These are phyloP conservation scores for Wickerhamiella azymoides DNA, from an alignment of 805 yeast genomes.

Conservation along the genomic window DNA sequence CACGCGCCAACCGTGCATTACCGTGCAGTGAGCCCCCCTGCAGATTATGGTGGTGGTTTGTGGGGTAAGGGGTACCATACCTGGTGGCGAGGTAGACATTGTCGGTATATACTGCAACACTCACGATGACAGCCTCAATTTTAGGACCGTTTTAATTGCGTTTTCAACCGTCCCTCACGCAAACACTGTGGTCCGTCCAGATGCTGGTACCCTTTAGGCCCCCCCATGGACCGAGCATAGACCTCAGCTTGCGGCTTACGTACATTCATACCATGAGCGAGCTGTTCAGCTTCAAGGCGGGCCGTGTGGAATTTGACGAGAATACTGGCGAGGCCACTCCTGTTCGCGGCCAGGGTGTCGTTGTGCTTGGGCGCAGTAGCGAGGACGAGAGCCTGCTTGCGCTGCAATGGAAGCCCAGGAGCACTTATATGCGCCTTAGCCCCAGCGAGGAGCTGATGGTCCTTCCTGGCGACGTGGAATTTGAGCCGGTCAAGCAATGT, in stretches of 20 bases:
- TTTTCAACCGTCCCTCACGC: no score
- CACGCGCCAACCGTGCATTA: no score
- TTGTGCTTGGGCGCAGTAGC: slow-evolving; percentile 43
- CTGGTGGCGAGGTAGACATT: no score
- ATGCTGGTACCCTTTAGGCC: no score
- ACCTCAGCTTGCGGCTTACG: background rate
- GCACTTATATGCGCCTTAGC: slow-evolving; percentile 24
- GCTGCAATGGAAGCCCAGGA: slow-evolving; percentile 60
- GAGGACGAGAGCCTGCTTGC: slow-evolving; percentile 64
- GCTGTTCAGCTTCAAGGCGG: slow-evolving; percentile 51
- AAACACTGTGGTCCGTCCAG: no score
- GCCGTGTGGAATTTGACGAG: slow-evolving; percentile 49
- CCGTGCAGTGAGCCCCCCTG: no score
- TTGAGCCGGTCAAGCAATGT: slow-evolving; percentile 57
- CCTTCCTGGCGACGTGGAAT: slow-evolving; percentile 75
- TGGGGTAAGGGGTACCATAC: no score
- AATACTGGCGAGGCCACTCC: slow-evolving; percentile 56
- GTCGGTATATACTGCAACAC: no score
- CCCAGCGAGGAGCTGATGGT: slow-evolving; percentile 39
- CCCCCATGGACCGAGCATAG: no score
- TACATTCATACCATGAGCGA: background rate
- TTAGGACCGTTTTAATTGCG: no score
- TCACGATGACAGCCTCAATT: no score
- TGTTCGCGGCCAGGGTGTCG: slow-evolving; percentile 51
- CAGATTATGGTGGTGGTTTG: no score